phyloP scores from a whole-genome alignment of 1,284 basidiomycete genomes.

The Porphyrellus sp. region DNA sequence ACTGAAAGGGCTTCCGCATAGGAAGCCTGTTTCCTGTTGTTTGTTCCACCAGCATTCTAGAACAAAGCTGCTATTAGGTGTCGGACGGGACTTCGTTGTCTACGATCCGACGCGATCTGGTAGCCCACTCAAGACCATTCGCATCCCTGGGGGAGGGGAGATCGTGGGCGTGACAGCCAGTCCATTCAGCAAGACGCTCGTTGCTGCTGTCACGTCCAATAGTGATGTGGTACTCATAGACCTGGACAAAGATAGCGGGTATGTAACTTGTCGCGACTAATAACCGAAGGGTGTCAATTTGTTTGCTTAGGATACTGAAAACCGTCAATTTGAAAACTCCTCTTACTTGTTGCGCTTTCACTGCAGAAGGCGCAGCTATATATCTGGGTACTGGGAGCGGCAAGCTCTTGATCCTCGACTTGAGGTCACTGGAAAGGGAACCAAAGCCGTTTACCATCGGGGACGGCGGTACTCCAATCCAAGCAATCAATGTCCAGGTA shows the following conservation, averaged over 20 bases:
- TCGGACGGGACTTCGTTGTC: slow-evolving; percentile 52
- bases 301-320: slow-evolving; percentile 49
- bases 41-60: slow-evolving; percentile 59
- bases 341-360: slow-evolving; percentile 60
- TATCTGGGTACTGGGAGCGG: slow-evolving; percentile 64
- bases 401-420: slow-evolving; percentile 56
- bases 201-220: slow-evolving; percentile 52
- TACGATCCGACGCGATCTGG: slow-evolving; percentile 62
- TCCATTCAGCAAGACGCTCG: slow-evolving; percentile 69
- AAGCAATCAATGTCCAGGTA: slow-evolving; percentile 58
- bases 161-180: slow-evolving; percentile 58
- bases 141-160: slow-evolving; percentile 45
- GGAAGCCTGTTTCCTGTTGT: slow-evolving; percentile 42
- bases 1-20: slow-evolving; percentile 49
- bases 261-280: slow-evolving; percentile 21
- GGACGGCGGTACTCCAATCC: slow-evolving; percentile 44
- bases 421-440: slow-evolving; percentile 60
- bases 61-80: slow-evolving; percentile 53
- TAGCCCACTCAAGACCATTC: slow-evolving; percentile 49
- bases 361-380: slow-evolving; percentile 61
- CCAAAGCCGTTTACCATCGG: slow-evolving; percentile 53
- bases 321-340: slow-evolving; percentile 49
- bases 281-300: neutral
- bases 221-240: slow-evolving; percentile 60
- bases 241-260: slow-evolving; percentile 72